Evolutionary conservation across 140 eudicot species (phyloP).

Genomic region (Ambrosia hybrid): DNA sequence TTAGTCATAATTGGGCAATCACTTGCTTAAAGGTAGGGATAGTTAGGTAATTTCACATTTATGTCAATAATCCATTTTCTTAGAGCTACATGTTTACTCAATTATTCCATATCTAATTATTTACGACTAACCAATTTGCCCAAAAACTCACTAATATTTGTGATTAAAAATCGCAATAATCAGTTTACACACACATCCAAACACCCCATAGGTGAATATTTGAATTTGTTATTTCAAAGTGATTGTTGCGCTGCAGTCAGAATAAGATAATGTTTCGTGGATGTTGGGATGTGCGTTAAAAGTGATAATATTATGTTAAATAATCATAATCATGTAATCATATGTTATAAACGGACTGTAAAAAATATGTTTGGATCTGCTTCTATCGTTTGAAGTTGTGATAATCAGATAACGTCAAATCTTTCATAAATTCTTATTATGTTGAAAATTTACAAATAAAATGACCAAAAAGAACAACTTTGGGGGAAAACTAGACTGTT

Average conservation of each 20-base stretch:
- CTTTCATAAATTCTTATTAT: too few relatives aligned
- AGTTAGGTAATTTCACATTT: not conserved
- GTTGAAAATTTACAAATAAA: too few relatives aligned
- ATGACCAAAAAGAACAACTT: too few relatives aligned
- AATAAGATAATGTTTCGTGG: conserved; percentile 4
- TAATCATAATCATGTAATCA: too few relatives aligned
- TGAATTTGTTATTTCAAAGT: conserved; percentile 3
- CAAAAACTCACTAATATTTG: not conserved
- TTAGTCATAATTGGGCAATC: too few relatives aligned
- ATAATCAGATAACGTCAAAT: too few relatives aligned
- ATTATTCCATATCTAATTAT: conserved; percentile 2
- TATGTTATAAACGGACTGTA: too few relatives aligned
- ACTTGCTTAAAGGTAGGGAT: not conserved
- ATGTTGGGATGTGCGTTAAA: not conserved
- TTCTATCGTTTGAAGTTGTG: too few relatives aligned
- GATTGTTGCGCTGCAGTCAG: not conserved
- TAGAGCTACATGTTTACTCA: conserved; percentile 8
- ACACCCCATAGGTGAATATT: not conserved
- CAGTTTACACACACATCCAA: conserved; percentile 10
- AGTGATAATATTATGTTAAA: not conserved
- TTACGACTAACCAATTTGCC: conserved; percentile 2
- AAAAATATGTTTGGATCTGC: too few relatives aligned
- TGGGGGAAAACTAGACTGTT: too few relatives aligned
- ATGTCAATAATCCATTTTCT: not conserved
- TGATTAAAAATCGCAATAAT: not conserved